Evolutionary conservation across 2,329 filamentous ascomycete genomes (phyloP).

Genomic region (Clonostachys chloroleuca): DNA sequence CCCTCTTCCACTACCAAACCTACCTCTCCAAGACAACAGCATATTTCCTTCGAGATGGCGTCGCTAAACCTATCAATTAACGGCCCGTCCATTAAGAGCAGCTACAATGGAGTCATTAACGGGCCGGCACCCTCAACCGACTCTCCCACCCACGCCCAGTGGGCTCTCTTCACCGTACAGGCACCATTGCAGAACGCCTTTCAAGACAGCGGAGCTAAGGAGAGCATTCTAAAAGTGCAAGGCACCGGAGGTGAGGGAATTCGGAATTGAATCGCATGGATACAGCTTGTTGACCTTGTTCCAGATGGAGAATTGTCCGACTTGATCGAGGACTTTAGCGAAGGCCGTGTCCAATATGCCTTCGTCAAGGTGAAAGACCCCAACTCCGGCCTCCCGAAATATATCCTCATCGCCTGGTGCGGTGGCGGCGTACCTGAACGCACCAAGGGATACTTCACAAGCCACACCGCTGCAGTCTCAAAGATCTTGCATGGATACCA

Average conservation of each 20-base stretch:
- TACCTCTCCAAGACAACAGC: not conserved
- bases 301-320: constrained; percentile 87
- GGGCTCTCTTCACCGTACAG: constrained; percentile 91
- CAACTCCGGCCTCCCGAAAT: constrained; percentile 85
- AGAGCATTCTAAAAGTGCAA: constrained; percentile 94
- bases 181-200: constrained; percentile 91
- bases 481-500: constrained; percentile 96
- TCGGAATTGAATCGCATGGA: not conserved
- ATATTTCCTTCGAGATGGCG: constrained; percentile 50
- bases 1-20: too few relatives aligned
- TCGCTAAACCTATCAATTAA: constrained; percentile 77
- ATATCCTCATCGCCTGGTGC: constrained; percentile 92
- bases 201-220: constrained; percentile 79
- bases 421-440: constrained; percentile 97
- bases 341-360: constrained; percentile 94
- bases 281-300: not conserved
- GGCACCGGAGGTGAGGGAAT: constrained; percentile 68
- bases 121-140: constrained; percentile 43
- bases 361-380: constrained; percentile 96
- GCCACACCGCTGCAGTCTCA: constrained; percentile 82
- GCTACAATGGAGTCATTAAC: constrained; percentile 59
- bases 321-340: constrained; percentile 91
- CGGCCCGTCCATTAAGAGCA: constrained; percentile 80
- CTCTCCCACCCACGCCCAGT: constrained; percentile 83
- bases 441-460: constrained; percentile 98